Evolutionary conservation across 495 filamentous ascomycete genomes (phyloP).

Genomic region (Trichoderma gamsii): DNA sequence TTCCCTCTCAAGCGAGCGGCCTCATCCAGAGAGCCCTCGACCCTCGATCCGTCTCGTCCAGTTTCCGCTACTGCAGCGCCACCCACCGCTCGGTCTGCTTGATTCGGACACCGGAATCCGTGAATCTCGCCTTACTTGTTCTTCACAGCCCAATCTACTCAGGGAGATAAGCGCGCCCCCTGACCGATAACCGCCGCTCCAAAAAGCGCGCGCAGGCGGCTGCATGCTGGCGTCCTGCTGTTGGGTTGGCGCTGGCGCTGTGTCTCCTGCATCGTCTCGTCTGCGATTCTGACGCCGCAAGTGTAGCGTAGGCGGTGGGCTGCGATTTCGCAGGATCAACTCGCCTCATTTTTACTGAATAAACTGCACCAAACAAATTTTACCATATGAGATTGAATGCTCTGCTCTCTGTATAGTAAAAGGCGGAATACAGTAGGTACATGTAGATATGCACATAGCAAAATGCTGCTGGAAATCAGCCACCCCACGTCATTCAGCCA

Average conservation of each 20-base stretch:
- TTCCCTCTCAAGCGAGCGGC: not conserved
- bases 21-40: not conserved
- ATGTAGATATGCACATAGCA: not conserved
- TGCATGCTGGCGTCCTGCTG: not conserved
- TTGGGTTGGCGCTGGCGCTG: not conserved
- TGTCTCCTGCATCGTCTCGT: not conserved
- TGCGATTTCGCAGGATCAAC: too few species aligned
- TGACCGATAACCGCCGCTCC: slow-evolving; percentile 2
- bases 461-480: not conserved
- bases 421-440: not conserved
- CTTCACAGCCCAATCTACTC: not conserved
- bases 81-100: not conserved
- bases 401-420: not conserved
- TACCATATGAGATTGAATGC: not conserved
- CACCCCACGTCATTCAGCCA: slow-evolving; percentile 5
- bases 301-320: too few species aligned
- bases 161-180: not conserved
- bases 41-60: not conserved
- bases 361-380: too few species aligned
- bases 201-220: not conserved
- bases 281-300: too few species aligned
- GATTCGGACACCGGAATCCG: slow-evolving; percentile 7
- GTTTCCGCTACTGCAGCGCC: not conserved
- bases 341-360: not conserved
- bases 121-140: not conserved